Evolutionary conservation across 495 filamentous ascomycete genomes (phyloP).

Genomic region (Neurospora tetraspora): DNA sequence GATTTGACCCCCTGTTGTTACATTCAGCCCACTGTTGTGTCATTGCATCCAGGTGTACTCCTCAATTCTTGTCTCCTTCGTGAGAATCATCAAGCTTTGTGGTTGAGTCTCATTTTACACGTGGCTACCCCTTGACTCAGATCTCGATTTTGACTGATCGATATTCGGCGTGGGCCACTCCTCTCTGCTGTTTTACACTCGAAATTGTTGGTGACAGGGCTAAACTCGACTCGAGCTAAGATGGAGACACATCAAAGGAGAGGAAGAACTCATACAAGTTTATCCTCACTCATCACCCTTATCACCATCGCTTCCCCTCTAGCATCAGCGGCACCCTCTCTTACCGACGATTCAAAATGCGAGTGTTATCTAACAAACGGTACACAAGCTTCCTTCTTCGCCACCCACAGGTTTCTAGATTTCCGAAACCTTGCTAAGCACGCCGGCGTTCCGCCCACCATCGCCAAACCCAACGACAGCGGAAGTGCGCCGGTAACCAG

Average conservation of each 20-base stretch:
- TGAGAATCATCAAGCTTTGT: background rate
- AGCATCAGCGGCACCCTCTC: conserved; percentile 6
- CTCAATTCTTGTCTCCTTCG: background rate
- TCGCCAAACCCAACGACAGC: conserved; percentile 18
- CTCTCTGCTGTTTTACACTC: background rate
- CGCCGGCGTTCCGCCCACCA: conserved; percentile 25
- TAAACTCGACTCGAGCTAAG: background rate
- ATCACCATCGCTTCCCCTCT: conserved; percentile 9
- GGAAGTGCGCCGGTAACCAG: conserved; percentile 25
- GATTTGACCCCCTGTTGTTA: background rate
- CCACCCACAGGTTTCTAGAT: conserved; percentile 57
- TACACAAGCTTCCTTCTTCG: conserved; percentile 44
- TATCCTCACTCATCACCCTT: conserved; percentile 15
- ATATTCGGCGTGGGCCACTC: background rate
- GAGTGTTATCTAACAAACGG: conserved; percentile 41
- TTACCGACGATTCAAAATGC: conserved; percentile 28
- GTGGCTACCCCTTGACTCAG: background rate
- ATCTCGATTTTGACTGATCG: background rate
- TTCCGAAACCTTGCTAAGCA: conserved; percentile 45
- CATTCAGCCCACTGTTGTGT: background rate
- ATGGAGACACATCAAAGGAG: conserved; percentile 2
- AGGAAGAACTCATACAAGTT: conserved; percentile 1
- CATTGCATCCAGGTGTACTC: background rate
- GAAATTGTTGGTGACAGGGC: background rate
- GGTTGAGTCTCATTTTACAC: background rate